phyloP scores from a whole-genome alignment of 768 basidiomycete species.

The Psilocybe tampanensis region DNA sequence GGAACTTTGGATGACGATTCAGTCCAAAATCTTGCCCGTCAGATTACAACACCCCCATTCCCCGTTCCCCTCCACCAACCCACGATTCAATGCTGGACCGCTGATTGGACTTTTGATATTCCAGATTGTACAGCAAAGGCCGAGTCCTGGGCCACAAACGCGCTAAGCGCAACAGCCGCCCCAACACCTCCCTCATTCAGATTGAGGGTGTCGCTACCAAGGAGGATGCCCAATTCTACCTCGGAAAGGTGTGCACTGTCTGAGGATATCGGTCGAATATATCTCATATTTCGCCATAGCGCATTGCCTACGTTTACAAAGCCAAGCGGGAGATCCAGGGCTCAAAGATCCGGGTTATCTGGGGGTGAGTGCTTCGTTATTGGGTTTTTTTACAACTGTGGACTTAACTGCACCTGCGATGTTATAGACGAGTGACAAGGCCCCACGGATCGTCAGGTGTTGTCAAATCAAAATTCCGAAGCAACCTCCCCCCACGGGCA shows the following conservation, averaged over 20 bases:
- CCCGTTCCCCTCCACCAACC: background rate
- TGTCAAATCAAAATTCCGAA: conserved; percentile 95
- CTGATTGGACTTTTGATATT: conserved; percentile 8
- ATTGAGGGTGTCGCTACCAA: conserved; percentile 95
- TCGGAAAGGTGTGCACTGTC: conserved; percentile 81
- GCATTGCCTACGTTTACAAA: conserved; percentile 97
- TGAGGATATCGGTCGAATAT: background rate
- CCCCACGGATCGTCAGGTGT: conserved; percentile 94
- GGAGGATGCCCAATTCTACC: conserved; percentile 96
- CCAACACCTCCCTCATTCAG: conserved; percentile 95
- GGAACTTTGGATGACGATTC: conserved; percentile 29
- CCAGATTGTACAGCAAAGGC: conserved; percentile 93
- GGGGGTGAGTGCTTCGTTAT: conserved; percentile 67
- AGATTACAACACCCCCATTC: background rate
- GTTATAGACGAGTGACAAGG: conserved; percentile 80
- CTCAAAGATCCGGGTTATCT: conserved; percentile 96
- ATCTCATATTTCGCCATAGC: conserved; percentile 45
- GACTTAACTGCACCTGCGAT: background rate
- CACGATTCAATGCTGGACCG: background rate
- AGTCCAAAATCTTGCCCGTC: conserved; percentile 5
- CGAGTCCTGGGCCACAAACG: conserved; percentile 98
- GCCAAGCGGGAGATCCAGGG: conserved; percentile 94
- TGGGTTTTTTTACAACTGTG: background rate
- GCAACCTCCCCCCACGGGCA: conserved; percentile 92
- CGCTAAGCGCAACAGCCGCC: conserved; percentile 94